Base-by-base conservation (phyloP, 106 monocot genomes). In the Iris macrosiphon region DNA sequence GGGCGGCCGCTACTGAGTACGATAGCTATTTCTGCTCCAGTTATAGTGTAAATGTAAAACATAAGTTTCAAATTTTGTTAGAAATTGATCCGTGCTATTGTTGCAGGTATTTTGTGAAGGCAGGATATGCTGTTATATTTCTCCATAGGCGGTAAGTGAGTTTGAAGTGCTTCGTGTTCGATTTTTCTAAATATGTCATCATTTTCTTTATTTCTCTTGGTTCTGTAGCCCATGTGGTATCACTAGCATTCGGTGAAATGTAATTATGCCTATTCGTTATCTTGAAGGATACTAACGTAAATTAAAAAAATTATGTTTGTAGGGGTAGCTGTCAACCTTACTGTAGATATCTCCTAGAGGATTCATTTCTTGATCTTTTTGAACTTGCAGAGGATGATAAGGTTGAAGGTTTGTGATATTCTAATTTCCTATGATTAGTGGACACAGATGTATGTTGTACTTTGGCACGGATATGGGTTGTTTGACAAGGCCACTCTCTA, bases 241-340 rank as follows among this genome's bases (percentile, higher is more conserved):
- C n/a, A n/a, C n/a, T n/a, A n/a, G n/a, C n/a, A n/a, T n/a, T n/a
- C n/a, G n/a, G n/a, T n/a, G n/a, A n/a, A n/a, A n/a, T n/a, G n/a
- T n/a, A n/a, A n/a, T n/a, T n/a, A n/a, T n/a, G n/a, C n/a, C n/a
- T n/a, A n/a, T n/a, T n/a, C n/a, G n/a, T n/a, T n/a, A n/a, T n/a
- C n/a, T n/a, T n/a, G n/a, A n/a, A n/a, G n/a, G n/a, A n/a, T n/a
- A n/a, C n/a, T n/a, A n/a, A n/a, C n/a, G n/a, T n/a, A n/a, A n/a
- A n/a, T n/a, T n/a, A n/a, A n/a, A n/a, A n/a, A n/a, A n/a, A n/a
- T 15, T 47, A 27, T 41, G 23, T 76, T 78, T 59, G 6, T 65
- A 98, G 96, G 67, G 96, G 96, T 64, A 91, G 90, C 41, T 87
- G 46, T 50, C 96, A 98, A 42, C 96, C 96, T 18, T 98, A 98